Conservation (phyloP, 2,329 filamentous ascomycete species). For the Penicillium expansum region DNA sequence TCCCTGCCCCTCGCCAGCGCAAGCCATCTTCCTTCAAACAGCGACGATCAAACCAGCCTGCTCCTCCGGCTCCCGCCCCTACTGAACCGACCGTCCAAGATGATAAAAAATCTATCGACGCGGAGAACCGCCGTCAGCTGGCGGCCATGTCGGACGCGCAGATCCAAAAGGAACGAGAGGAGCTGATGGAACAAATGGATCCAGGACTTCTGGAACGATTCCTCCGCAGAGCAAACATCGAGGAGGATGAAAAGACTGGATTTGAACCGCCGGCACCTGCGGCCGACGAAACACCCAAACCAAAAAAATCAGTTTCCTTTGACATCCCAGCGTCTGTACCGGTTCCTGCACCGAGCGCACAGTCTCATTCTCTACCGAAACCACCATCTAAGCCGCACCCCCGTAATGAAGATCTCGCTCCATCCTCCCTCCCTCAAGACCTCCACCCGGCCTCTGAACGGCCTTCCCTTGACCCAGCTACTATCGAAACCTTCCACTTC, state of each 20-base stretch:
- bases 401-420: constrained; percentile 36
- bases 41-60: constrained; percentile 47
- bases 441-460: constrained; percentile 42
- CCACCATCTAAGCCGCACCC: constrained; percentile 4
- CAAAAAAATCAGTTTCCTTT: constrained; percentile 35
- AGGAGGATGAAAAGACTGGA: constrained; percentile 51
- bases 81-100: constrained; percentile 29
- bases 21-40: constrained; percentile 77
- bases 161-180: constrained; percentile 74
- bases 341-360: constrained; percentile 6
- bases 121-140: constrained; percentile 73
- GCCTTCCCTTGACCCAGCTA: constrained; percentile 29
- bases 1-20: constrained; percentile 84
- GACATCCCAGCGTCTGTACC: constrained; percentile 14
- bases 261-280: constrained; percentile 7
- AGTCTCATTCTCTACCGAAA: constrained; percentile 8
- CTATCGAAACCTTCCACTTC: constrained; percentile 40
- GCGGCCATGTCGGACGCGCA: constrained; percentile 76
- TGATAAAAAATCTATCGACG: constrained; percentile 72
- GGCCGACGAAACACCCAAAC: constrained; percentile 11
- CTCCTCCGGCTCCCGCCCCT: constrained; percentile 11
- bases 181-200: constrained; percentile 75
- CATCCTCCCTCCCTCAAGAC: constrained; percentile 36
- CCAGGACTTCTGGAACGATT: constrained; percentile 74
- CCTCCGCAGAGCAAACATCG: constrained; percentile 71